A percentile compares a stretch with the other conserved stretches of the same genome.
Evolutionary conservation across 2,329 filamentous ascomycete genomes (phyloP).

Genomic region (Penicillium paneum): DNA sequence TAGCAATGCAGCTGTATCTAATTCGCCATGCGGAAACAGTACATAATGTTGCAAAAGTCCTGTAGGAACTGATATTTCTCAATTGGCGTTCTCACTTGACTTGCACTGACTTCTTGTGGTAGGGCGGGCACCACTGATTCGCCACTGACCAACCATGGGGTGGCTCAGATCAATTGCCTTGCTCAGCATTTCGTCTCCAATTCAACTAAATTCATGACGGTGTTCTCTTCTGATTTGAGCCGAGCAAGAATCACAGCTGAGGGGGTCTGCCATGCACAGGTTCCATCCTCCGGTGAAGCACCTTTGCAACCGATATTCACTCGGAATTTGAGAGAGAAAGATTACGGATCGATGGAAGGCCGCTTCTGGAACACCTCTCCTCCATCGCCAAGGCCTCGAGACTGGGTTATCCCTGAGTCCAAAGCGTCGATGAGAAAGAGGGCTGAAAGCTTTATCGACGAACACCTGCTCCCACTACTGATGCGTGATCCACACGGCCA

Average conservation of each 20-base stretch:
- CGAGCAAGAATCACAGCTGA: conserved; percentile 59
- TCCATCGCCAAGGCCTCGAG: conserved; percentile 17
- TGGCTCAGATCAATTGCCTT: conserved; percentile 71
- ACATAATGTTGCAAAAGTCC: conserved; percentile 77
- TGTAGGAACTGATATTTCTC: conserved; percentile 50
- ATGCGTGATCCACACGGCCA: conserved; percentile 30
- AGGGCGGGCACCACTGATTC: conserved; percentile 80
- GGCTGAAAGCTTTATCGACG: conserved; percentile 63
- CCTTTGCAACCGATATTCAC: conserved; percentile 15
- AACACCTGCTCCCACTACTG: conserved; percentile 59
- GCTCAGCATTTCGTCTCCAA: conserved; percentile 64
- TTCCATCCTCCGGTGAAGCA: not conserved
- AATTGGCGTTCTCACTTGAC: not conserved
- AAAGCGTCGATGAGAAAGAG: conserved; percentile 63
- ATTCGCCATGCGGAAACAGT: conserved; percentile 88
- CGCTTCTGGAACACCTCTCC: not conserved
- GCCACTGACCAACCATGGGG: conserved; percentile 74
- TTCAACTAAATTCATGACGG: conserved; percentile 62
- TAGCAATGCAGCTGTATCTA: conserved; percentile 65
- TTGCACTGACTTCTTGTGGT: conserved; percentile 16
- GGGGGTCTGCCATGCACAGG: conserved; percentile 24
- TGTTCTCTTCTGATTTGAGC: conserved; percentile 76
- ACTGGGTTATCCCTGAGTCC: conserved; percentile 51
- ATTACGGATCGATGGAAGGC: conserved; percentile 43
- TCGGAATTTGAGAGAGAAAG: conserved; percentile 36